Percentiles rank a stretch among this genome's conserved stretches.
Evolutionary conservation across 148 eudicot species (phyloP).

Genomic region (Limonium bicolor): DNA sequence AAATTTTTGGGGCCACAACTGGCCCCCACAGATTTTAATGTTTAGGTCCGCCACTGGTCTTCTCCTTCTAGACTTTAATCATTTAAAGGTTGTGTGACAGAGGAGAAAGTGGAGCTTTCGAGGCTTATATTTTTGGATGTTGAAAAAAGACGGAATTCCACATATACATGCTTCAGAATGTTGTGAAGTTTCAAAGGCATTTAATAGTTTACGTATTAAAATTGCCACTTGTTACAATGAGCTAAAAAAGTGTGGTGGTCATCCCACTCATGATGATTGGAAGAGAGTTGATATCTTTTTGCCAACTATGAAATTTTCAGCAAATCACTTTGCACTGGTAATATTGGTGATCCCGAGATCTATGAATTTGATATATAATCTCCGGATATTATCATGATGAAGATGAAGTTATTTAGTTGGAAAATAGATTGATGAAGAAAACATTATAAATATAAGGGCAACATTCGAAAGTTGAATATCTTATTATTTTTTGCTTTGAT

Average conservation of each 20-base stretch:
- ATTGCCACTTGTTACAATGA: background rate
- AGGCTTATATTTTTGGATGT: background rate
- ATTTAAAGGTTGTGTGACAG: constrained; percentile 2
- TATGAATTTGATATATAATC: background rate
- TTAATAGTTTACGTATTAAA: background rate
- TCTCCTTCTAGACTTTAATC: background rate
- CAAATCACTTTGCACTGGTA: background rate
- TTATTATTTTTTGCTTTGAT: background rate
- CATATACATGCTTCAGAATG: background rate
- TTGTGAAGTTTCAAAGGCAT: background rate
- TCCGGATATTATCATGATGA: background rate
- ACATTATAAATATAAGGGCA: background rate
- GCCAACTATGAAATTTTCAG: background rate
- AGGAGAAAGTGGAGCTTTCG: background rate
- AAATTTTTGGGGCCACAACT: too few relatives aligned
- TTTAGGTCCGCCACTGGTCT: too few relatives aligned
- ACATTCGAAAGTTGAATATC: background rate
- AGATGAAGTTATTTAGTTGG: background rate
- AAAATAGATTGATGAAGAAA: background rate
- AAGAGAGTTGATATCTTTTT: background rate
- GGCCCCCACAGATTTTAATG: too few relatives aligned
- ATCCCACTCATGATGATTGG: background rate
- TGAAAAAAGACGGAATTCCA: background rate
- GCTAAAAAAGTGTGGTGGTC: background rate
- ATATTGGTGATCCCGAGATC: background rate